Evolutionary conservation across 2,329 filamentous ascomycete species (phyloP).

Genomic region (Beauveria brongniartii): DNA sequence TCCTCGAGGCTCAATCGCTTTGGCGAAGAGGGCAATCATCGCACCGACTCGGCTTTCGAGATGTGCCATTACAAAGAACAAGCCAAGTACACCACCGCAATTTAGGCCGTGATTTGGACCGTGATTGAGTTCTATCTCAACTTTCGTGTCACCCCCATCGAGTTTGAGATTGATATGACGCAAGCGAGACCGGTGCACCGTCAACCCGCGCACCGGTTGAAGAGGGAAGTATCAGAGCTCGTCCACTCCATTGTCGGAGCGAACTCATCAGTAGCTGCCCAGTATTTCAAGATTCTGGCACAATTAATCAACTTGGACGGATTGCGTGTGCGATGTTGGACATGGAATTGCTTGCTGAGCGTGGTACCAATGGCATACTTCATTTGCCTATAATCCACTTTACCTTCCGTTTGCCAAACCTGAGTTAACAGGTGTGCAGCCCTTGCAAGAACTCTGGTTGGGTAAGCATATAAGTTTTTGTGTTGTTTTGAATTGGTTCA

Average conservation of each 20-base stretch:
- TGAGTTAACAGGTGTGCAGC: too few species aligned
- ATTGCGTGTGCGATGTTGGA: background rate
- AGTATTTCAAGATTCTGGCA: background rate
- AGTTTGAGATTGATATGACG: background rate
- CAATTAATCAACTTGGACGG: background rate
- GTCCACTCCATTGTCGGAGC: background rate
- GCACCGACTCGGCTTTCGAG: background rate
- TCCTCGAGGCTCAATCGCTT: background rate
- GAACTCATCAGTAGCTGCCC: background rate
- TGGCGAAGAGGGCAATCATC: background rate
- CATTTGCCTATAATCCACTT: background rate
- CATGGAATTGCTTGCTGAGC: background rate
- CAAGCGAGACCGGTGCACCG: slow-evolving; percentile 4
- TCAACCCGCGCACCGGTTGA: background rate
- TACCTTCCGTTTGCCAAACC: background rate
- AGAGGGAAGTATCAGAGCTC: background rate
- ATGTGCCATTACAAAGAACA: background rate
- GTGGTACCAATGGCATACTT: background rate
- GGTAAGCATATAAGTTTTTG: background rate
- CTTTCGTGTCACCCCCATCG: background rate
- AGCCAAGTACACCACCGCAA: background rate
- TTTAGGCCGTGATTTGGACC: too few species aligned
- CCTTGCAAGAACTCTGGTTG: background rate
- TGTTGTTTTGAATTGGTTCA: background rate
- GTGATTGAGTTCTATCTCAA: background rate